Evolutionary conservation across 139 green algal species (phyloP), one percentile per base, ranked within the genome.

Genomic region (Chlamydomonas applanata): DNA sequence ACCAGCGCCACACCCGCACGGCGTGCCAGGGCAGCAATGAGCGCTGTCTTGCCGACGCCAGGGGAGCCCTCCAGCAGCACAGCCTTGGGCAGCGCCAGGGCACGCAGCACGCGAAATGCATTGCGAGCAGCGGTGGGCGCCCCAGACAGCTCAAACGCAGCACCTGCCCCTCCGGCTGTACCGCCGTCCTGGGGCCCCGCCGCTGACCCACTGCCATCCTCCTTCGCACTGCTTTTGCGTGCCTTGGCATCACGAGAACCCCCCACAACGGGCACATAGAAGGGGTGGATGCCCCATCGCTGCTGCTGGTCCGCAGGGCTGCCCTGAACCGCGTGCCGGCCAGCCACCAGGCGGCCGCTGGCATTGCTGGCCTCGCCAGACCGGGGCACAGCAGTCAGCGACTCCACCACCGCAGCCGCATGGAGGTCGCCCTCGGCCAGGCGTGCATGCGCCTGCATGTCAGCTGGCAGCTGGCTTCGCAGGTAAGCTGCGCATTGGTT

Each of bases 21-120:
- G 14, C 71, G 71, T 0, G 95, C 93, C 11, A 99, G 67, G 14
- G 95, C 95, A 0, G 91, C 79, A 1, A 99, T 83, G 35, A 99
- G 83, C 17, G 76, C 92, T 32, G 90, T 99, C 89, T 99, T 99
- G 64, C 96, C 96, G 16, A 99, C 96, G 1, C 96, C 96, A 0
- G 96, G 96, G 35, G 77, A 92, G 60, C 96, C 96, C 82, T 99
- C 96, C 61, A 99, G 77, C 32, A 99, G 82, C 27, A 99, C 87
- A 33, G 96, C 83, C 82, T 95, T 95, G 49, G 69, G 77, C 45
- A 89, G 69, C 81, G 93, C 85, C 87, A 99, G 82, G 1, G 94
- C 94, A 13, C 96, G 86, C 74, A 99, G 84, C 33, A 99, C 75
- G 19, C 94, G 88, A 79, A 95, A 89, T 1, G 87, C 91, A 70